These are phyloP conservation scores for Echium plantagineum DNA, from an alignment of 257 asterid species.

Conservation along the genomic window DNA sequence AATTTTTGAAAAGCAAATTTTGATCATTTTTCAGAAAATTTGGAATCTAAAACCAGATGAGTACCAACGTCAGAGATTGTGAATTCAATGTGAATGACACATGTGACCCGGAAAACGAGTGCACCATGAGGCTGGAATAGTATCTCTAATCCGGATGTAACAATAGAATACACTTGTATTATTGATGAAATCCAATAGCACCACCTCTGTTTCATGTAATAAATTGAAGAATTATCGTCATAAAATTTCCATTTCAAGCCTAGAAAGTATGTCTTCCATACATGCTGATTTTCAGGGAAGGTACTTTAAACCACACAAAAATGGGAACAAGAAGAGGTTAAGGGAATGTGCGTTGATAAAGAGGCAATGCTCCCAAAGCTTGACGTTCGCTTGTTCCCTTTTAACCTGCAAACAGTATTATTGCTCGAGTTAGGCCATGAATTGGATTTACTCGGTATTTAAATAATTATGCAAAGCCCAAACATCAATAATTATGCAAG, in stretches of 20 bases:
- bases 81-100: too few species aligned
- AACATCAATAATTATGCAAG: too few species aligned
- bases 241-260: not conserved
- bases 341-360: slow-evolving; percentile 57
- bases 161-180: not conserved
- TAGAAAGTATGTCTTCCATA: not conserved
- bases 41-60: too few species aligned
- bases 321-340: not conserved
- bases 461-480: not conserved
- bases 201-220: not conserved
- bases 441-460: not conserved
- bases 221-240: not conserved
- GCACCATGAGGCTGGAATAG: too few species aligned
- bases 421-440: not conserved
- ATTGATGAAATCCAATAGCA: not conserved
- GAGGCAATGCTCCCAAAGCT: slow-evolving; percentile 74
- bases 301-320: not conserved
- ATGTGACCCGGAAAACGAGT: too few species aligned
- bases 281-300: not conserved
- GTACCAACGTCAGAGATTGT: too few species aligned
- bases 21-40: too few species aligned
- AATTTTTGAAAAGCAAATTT: too few species aligned
- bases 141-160: too few species aligned
- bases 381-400: slow-evolving; percentile 71
- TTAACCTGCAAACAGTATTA: slow-evolving; percentile 38